Percentiles rank a stretch among this genome's conserved stretches.
Conservation (phyloP, 345 rosid genomes). For the Acer negundo region DNA sequence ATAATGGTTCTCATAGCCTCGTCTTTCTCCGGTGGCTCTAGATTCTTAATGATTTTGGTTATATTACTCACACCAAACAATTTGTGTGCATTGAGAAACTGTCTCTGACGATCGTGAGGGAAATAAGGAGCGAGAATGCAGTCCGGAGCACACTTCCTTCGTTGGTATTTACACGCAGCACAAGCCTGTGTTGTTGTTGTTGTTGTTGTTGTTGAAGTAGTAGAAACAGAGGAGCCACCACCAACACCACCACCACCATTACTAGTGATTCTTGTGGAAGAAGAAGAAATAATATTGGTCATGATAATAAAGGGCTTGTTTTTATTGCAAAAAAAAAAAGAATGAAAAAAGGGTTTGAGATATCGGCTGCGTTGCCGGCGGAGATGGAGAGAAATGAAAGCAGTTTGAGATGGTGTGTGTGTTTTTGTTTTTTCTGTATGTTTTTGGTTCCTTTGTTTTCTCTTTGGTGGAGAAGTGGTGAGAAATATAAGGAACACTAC, state of each 20-base stretch:
- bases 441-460: slow-evolving; percentile 7
- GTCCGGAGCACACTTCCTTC: slow-evolving; percentile 87
- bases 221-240: slow-evolving; percentile 8
- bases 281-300: neutral
- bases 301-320: neutral
- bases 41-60: slow-evolving; percentile 73
- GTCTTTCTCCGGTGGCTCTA: slow-evolving; percentile 64
- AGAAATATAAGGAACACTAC: slow-evolving; percentile 4
- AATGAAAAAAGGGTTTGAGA: slow-evolving; percentile 31
- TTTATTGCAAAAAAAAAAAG: neutral
- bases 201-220: neutral
- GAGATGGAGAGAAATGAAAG: slow-evolving; percentile 60
- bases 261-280: slow-evolving; percentile 7
- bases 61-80: slow-evolving; percentile 92
- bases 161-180: slow-evolving; percentile 97
- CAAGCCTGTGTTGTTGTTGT: slow-evolving; percentile 66
- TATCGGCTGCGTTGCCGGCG: slow-evolving; percentile 65
- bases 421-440: neutral
- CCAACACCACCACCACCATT: slow-evolving; percentile 24
- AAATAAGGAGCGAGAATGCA: slow-evolving; percentile 97
- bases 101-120: slow-evolving; percentile 80
- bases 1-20: slow-evolving; percentile 88
- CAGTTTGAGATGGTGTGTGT: slow-evolving; percentile 1
- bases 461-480: slow-evolving; percentile 16
- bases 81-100: slow-evolving; percentile 92